These are phyloP conservation scores for Cnidoscolus chayamansa DNA, from an alignment of 441 rosid species.

Conservation along the genomic window DNA sequence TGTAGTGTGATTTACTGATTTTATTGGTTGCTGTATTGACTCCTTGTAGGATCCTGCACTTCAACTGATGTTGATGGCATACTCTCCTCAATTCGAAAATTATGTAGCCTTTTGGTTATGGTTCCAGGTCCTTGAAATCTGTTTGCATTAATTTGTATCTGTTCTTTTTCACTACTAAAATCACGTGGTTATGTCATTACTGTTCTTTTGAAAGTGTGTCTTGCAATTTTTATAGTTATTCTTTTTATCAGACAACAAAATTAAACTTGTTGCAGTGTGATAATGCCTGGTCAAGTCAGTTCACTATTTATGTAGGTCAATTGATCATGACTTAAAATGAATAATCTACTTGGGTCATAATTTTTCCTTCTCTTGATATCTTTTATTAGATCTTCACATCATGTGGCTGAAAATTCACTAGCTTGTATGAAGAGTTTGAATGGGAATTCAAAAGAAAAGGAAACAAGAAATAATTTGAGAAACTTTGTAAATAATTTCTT, in stretches of 20 bases:
- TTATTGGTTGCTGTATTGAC: constrained; percentile 15
- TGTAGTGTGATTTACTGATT: constrained; percentile 11
- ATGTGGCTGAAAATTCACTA: constrained; percentile 1
- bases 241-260: background rate
- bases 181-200: background rate
- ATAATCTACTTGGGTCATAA: constrained; percentile 6
- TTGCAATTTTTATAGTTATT: background rate
- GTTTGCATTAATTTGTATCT: background rate
- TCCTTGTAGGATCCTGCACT: constrained; percentile 41
- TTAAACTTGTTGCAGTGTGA: no score
- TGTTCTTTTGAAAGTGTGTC: background rate
- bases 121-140: constrained; percentile 55
- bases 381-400: background rate
- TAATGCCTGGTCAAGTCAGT: background rate
- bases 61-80: constrained; percentile 47
- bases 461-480: background rate
- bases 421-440: background rate
- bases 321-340: background rate
- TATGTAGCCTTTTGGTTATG: constrained; percentile 76
- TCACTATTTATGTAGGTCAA: no score
- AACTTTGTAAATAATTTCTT: constrained; percentile 4
- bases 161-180: background rate
- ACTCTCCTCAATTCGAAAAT: constrained; percentile 54
- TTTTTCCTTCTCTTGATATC: background rate
- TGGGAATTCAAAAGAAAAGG: background rate